Evolutionary conservation across 2,329 filamentous ascomycete species (phyloP).

Genomic region (Penicillium sp.): DNA sequence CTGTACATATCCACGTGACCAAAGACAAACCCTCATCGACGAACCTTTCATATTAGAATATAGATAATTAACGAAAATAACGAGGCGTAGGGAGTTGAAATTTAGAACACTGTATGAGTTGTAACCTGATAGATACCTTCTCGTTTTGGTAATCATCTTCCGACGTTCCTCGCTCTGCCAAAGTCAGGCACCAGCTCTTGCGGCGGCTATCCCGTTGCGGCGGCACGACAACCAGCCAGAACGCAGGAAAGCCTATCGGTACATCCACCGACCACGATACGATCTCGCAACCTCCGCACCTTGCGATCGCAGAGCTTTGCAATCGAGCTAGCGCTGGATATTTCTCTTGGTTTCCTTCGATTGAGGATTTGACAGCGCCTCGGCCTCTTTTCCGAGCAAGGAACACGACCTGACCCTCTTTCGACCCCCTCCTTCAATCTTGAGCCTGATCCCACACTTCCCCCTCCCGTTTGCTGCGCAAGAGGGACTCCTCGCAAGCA

Average conservation of each 20-base stretch:
- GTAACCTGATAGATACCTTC: not conserved
- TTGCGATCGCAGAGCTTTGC: conserved; percentile 16
- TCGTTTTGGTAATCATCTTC: not conserved
- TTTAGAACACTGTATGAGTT: not conserved
- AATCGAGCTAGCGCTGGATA: conserved; percentile 11
- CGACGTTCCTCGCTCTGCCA: conserved; percentile 10
- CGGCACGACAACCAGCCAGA: conserved; percentile 43
- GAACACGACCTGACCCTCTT: conserved; percentile 26
- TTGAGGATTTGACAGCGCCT: conserved; percentile 11
- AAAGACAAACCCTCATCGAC: not conserved
- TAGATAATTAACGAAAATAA: not conserved
- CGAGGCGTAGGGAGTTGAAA: not conserved
- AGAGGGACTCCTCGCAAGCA: conserved; percentile 1
- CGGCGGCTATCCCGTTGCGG: conserved; percentile 43
- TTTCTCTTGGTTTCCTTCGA: conserved; percentile 9
- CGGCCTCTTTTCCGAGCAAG: conserved; percentile 15
- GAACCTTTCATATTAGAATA: not conserved
- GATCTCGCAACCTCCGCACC: conserved; percentile 19
- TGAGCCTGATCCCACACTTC: conserved; percentile 18
- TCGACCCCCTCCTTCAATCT: conserved; percentile 25
- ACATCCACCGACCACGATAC: conserved; percentile 30
- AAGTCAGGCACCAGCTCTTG: conserved; percentile 34
- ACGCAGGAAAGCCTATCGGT: conserved; percentile 37
- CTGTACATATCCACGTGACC: conserved; percentile 7
- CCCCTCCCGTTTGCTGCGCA: conserved; percentile 17